Evolutionary conservation across 2,329 filamentous ascomycete species (phyloP), one percentile per base, ranked within the genome.

Genomic region (Cladophialophora psammophila): DNA sequence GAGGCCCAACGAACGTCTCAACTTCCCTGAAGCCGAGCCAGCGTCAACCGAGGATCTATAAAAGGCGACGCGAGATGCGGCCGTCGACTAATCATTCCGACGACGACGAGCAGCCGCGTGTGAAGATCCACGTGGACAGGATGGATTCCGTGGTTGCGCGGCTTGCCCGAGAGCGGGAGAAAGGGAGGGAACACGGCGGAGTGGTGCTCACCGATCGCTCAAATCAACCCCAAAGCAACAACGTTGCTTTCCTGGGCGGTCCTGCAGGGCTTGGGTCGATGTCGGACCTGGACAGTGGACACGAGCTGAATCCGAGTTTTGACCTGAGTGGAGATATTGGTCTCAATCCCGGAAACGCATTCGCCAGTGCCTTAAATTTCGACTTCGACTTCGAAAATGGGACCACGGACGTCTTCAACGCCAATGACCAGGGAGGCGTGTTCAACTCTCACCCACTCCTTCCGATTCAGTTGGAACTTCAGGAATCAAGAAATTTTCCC

Each of bases 71-170:
- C 6, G 53, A 40, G 55, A 34, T 56, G n/a, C 20, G 31, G 10
- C n/a, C 26, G 18, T 18, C 26, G 34, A 54, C 62, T 15, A 53
- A 58, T 40, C 36, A 52, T 20, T 10, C 50, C 18, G 55, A 42
- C 20, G 61, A 64, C 26, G 53, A 64, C 8, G 34, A 64, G 10
- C 52, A 53, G 12, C 58, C 59, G 6, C 55, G 60, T 5, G 52
- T 70, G 48, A 65, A 68, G 31, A 60, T 71, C 45, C 67, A 65
- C 26, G 61, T 71, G 31, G 61, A 65, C 13, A 64, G 61, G 32
- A 69, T 69, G 48, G 60, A 65, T 15, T 61, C 67, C 13, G 26
- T 69, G 6, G 67, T 69, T 7, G 59, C 65, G 38, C 60, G 69
- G 10, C 55, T 71, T 31, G 67, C 69, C 3, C 45, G 20, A 50